phyloP scores from a whole-genome alignment of 805 yeast species.

The Ogataea angusta region DNA sequence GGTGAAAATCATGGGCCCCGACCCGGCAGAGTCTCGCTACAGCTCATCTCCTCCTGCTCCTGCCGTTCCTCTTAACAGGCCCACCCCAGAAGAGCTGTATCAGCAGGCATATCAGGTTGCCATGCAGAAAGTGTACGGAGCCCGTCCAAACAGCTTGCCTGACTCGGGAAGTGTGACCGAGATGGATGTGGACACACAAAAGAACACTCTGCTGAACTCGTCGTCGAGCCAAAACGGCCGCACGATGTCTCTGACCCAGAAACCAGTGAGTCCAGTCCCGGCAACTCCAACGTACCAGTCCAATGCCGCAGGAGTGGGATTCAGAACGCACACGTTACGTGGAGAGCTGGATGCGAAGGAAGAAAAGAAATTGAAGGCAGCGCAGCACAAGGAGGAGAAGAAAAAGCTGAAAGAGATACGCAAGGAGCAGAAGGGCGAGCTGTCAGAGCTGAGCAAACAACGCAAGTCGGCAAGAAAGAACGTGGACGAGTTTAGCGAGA shows the following conservation, averaged over 20 bases:
- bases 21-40: slow-evolving; percentile 6
- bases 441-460: slow-evolving; percentile 24
- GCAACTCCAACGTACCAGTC: slow-evolving; percentile 20
- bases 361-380: slow-evolving; percentile 15
- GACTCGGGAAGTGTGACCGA: slow-evolving; percentile 9
- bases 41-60: background rate
- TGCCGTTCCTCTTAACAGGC: slow-evolving; percentile 5
- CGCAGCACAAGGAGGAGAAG: slow-evolving; percentile 21
- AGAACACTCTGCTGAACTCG: slow-evolving; percentile 27
- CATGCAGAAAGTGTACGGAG: slow-evolving; percentile 52
- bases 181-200: slow-evolving; percentile 26
- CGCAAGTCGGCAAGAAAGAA: slow-evolving; percentile 21
- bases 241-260: slow-evolving; percentile 6
- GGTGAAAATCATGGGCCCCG: slow-evolving; percentile 21
- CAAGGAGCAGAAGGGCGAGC: slow-evolving; percentile 24
- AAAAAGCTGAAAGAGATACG: slow-evolving; percentile 21
- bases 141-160: slow-evolving; percentile 1
- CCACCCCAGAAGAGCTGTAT: slow-evolving; percentile 51
- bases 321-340: slow-evolving; percentile 30
- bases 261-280: background rate
- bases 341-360: slow-evolving; percentile 18
- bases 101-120: slow-evolving; percentile 55
- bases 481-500: slow-evolving; percentile 15
- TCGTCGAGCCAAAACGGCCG: slow-evolving; percentile 4
- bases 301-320: slow-evolving; percentile 30